These are phyloP conservation scores for Gaeumannomyces sp. DNA, from an alignment of 2,329 filamentous ascomycete species.

Conservation along the genomic window DNA sequence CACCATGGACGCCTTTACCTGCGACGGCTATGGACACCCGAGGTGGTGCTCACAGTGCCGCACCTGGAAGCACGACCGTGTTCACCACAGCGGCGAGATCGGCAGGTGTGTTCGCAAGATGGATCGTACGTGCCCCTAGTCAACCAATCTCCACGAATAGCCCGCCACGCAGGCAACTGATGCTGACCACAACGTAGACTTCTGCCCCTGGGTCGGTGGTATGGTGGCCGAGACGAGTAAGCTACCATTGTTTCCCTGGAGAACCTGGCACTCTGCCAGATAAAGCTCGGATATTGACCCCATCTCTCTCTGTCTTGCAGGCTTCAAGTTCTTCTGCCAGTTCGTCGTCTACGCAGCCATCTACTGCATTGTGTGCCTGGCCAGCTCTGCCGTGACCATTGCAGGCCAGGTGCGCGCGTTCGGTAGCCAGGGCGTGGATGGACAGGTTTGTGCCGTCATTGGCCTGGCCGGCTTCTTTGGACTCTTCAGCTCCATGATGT, in stretches of 20 bases:
- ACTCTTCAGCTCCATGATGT: conserved; percentile 77
- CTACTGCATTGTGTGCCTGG: conserved; percentile 59
- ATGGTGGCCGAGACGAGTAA: conserved; percentile 75
- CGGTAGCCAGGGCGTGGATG: conserved; percentile 38
- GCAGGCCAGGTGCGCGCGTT: conserved; percentile 41
- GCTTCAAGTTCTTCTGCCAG: conserved; percentile 89
- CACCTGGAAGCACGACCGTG: conserved; percentile 82
- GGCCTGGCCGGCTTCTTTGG: conserved; percentile 66
- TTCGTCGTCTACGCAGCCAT: conserved; percentile 70
- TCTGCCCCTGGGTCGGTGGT: conserved; percentile 94
- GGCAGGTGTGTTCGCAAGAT: conserved; percentile 79
- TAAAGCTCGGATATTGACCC: background rate
- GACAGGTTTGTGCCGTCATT: conserved; percentile 60
- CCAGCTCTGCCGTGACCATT: conserved; percentile 54
- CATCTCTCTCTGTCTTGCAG: conserved; percentile 24
- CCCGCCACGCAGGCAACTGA: no score
- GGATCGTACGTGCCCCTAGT: conserved; percentile 47
- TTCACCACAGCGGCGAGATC: conserved; percentile 80
- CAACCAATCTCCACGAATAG: background rate
- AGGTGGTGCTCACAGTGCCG: conserved; percentile 79
- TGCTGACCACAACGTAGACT: conserved; percentile 38
- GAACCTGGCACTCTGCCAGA: background rate
- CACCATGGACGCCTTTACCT: conserved; percentile 75
- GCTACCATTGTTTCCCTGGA: conserved; percentile 19
- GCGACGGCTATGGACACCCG: conserved; percentile 75